Conservation (phyloP, 2,329 filamentous ascomycete species). For the Arthrobotrys sphaeroides region DNA sequence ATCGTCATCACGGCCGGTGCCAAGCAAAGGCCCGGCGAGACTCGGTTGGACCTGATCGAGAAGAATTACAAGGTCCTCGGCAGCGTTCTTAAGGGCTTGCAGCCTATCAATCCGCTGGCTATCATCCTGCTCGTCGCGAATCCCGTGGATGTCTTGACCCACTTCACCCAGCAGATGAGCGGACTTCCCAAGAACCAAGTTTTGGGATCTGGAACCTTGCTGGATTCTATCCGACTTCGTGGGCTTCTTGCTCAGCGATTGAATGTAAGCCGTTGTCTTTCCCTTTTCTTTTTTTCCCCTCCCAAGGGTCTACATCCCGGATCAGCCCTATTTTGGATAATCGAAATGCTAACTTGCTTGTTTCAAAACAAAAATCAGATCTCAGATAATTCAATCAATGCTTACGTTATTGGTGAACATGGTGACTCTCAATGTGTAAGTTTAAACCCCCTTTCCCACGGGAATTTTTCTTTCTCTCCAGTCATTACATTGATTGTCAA, state of each 20-base stretch:
- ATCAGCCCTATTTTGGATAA: constrained; percentile 7
- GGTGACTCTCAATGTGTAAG: constrained; percentile 59
- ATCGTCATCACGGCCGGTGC: constrained; percentile 60
- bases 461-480: neutral
- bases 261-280: constrained; percentile 42
- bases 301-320: neutral
- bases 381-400: constrained; percentile 59
- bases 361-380: constrained; percentile 53
- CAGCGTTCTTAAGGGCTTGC: constrained; percentile 58
- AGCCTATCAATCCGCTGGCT: constrained; percentile 58
- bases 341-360: constrained; percentile 13
- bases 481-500: constrained; percentile 15
- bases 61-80: constrained; percentile 59
- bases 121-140: constrained; percentile 60
- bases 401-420: constrained; percentile 60
- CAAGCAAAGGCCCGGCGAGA: constrained; percentile 60
- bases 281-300: too few relatives aligned
- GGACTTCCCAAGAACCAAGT: constrained; percentile 59
- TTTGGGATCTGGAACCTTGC: constrained; percentile 59
- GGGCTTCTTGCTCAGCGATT: constrained; percentile 44
- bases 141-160: constrained; percentile 59
- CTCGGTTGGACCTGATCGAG: constrained; percentile 59
- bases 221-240: constrained; percentile 59
- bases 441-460: neutral
- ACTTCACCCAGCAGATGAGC: constrained; percentile 58